Evolutionary conservation across 2,329 filamentous ascomycete genomes (phyloP), one percentile per base, ranked within the genome.

Genomic region (Pleomassaria siparia): DNA sequence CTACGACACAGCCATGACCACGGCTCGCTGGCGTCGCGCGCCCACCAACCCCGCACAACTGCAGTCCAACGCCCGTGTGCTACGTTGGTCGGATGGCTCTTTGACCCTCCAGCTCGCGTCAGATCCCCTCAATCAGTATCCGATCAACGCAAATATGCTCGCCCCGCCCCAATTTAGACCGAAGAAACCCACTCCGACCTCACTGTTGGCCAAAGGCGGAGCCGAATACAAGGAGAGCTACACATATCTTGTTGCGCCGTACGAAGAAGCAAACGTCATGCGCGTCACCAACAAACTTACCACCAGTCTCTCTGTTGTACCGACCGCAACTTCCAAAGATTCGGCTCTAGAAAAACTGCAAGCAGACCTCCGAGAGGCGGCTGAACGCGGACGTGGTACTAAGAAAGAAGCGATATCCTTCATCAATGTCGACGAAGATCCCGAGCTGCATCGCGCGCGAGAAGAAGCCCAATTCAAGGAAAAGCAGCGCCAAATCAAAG

Each of bases 71-170:
- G 82, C 88, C 2, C 81, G 85, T 53, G 74, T 92, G 24, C 82
- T 89, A 63, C 81, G 82, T 57, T 92, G 88, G 88, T 89, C 85
- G 51, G 88, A 92, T 62, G 88, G 88, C 22, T 89, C 86, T 3
- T 74, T 89, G 13, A 91, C 87, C 10, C 75, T 92, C 20, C 82
- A 86, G n/a, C 77, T 91, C 20, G 88, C 87, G 12, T 84, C 83
- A 49, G 78, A 83, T 29, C 81, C 83, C 1, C 76, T 72, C 28
- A 83, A 85, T 54, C 88, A 91, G 61, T 91, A 86, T 74, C 86
- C 90, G 62, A 79, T 91, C 37, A 79, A 84, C 53, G 84, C 81
- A 59, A 90, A 89, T 70, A 72, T 78, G 20, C 80, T 91, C 40
- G 87, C 86, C 2, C 86, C 87, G 2, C 74, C 78, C 1, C 73